Conservation (phyloP, 768 basidiomycete genomes). For the Atractiella rhizophila region DNA sequence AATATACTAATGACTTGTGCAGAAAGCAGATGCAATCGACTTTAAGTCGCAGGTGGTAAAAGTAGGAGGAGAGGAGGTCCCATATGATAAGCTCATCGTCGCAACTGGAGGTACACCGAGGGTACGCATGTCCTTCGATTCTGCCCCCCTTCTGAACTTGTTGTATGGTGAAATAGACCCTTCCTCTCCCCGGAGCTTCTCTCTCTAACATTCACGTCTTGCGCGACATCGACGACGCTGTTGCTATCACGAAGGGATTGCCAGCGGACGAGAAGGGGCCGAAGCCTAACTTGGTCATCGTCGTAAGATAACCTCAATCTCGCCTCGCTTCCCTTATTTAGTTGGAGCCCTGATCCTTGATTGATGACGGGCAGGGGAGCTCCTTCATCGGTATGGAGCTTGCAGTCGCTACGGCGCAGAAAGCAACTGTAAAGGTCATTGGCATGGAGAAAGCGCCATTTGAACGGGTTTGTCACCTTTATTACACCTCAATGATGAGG, state of each 20-base stretch:
- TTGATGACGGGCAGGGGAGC: slow-evolving; percentile 27
- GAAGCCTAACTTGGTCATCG: no score
- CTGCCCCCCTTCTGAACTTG: no score
- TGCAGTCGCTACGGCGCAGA: slow-evolving; percentile 42
- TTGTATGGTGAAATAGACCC: no score
- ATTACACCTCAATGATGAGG: no score
- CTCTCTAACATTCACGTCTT: slow-evolving; percentile 53
- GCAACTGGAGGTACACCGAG: slow-evolving; percentile 50
- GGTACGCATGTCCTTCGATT: no score
- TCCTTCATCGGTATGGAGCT: slow-evolving; percentile 83
- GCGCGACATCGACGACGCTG: slow-evolving; percentile 40
- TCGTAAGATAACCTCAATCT: no score
- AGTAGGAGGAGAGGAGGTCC: slow-evolving; percentile 34
- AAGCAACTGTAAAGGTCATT: slow-evolving; percentile 58
- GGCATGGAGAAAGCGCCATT: slow-evolving; percentile 62
- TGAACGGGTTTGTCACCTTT: no score
- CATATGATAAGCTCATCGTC: slow-evolving; percentile 52
- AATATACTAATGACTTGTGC: no score
- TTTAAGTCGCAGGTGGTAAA: slow-evolving; percentile 35
- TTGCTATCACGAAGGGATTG: slow-evolving; percentile 21
- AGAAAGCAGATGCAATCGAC: slow-evolving; percentile 46
- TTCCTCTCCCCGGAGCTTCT: slow-evolving; percentile 49
- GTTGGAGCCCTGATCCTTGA: slow-evolving; percentile 5
- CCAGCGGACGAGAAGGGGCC: no score
- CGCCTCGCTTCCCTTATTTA: no score